phyloP scores from a whole-genome alignment of 139 green algal species.

The Micractinium sp. region DNA sequence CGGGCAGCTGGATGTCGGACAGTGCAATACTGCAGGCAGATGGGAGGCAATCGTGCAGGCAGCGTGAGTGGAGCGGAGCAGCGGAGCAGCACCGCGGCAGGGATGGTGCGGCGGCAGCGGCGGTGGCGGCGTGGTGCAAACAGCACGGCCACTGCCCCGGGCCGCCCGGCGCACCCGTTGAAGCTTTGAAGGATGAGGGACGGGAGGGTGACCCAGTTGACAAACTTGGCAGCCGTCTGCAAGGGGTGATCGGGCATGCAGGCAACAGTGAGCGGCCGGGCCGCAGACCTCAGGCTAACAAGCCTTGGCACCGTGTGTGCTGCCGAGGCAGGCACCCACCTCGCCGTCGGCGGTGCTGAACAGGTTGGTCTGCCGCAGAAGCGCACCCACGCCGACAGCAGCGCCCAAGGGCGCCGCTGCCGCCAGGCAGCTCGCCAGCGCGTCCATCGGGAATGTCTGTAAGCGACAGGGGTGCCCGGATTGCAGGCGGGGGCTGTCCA shows the following conservation, averaged over 20 bases:
- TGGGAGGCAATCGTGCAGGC: too few species aligned
- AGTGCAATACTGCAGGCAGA: conserved; percentile 24
- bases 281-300: background rate
- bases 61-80: background rate
- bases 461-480: background rate
- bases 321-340: background rate
- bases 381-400: background rate
- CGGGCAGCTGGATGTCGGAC: background rate
- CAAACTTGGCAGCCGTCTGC: conserved; percentile 46
- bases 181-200: conserved; percentile 57
- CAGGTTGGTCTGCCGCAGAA: conserved; percentile 2
- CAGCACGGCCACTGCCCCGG: background rate
- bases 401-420: background rate
- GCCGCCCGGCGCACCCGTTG: conserved; percentile 20
- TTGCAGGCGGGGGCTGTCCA: background rate
- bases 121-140: background rate
- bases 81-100: background rate
- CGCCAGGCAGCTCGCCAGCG: background rate
- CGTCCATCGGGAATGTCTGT: background rate
- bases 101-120: background rate
- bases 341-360: conserved; percentile 11
- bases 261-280: background rate
- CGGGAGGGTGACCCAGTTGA: conserved; percentile 49
- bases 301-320: background rate
- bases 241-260: conserved; percentile 9